Evolutionary conservation across 768 basidiomycete species (phyloP).

Genomic region (Xerocomus spinulosus): DNA sequence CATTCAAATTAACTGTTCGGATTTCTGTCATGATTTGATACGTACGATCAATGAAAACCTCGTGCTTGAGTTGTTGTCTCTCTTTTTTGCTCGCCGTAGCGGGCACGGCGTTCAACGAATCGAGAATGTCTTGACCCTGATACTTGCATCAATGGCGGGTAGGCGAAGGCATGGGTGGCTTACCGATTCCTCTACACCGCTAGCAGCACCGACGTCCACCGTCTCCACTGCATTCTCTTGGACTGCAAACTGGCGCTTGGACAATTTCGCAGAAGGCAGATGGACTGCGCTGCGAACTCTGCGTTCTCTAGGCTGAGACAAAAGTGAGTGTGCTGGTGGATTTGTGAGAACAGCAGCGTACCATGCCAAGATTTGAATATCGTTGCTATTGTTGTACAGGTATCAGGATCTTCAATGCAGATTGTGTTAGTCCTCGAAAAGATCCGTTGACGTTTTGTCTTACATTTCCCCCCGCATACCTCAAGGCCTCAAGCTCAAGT

Average conservation of each 20-base stretch:
- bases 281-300: constrained; percentile 45
- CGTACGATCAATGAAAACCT: constrained; percentile 65
- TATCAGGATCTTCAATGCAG: too few relatives aligned
- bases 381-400: too few relatives aligned
- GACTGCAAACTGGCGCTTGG: constrained; percentile 46
- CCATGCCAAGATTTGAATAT: constrained; percentile 16
- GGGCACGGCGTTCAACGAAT: constrained; percentile 30
- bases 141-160: not conserved
- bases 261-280: constrained; percentile 46
- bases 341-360: constrained; percentile 4
- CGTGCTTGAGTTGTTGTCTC: constrained; percentile 60
- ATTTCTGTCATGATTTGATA: not conserved
- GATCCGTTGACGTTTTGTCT: too few relatives aligned
- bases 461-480: too few relatives aligned
- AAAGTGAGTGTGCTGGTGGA: constrained; percentile 11
- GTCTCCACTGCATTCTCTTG: constrained; percentile 47
- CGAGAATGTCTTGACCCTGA: constrained; percentile 45
- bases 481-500: too few relatives aligned
- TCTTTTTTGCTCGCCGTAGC: constrained; percentile 54
- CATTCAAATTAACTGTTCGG: constrained; percentile 4
- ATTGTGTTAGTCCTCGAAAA: too few relatives aligned
- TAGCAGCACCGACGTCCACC: constrained; percentile 41
- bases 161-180: too few relatives aligned
- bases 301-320: constrained; percentile 31
- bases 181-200: constrained; percentile 38